Conservation (phyloP, 371 early-diverging fungal genomes). For the Mucor saturninus region DNA sequence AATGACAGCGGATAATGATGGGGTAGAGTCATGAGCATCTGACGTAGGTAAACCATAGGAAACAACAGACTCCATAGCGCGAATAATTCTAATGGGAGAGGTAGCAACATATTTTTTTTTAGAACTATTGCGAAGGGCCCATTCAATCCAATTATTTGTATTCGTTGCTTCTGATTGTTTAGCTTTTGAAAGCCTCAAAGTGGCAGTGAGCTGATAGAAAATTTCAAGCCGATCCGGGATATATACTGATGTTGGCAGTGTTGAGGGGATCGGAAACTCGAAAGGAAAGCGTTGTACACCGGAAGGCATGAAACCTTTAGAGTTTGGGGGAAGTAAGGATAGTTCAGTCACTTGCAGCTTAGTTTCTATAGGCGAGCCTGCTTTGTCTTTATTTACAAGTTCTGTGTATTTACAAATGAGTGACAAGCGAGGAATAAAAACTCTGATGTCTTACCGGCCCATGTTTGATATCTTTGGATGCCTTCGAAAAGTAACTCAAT, state of each 20-base stretch:
- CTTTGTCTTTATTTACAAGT: constrained; percentile 29
- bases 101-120: constrained; percentile 22
- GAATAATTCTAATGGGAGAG: constrained; percentile 29
- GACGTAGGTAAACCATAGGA: constrained; percentile 5
- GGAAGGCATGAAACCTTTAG: constrained; percentile 47
- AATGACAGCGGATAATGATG: not conserved
- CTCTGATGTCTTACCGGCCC: constrained; percentile 32
- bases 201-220: constrained; percentile 39
- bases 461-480: constrained; percentile 44
- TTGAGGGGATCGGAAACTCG: constrained; percentile 48
- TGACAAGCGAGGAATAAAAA: too few species aligned
- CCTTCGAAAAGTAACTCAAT: constrained; percentile 48
- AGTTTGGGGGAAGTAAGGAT: constrained; percentile 44
- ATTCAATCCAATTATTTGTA: constrained; percentile 18
- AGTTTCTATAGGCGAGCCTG: constrained; percentile 38
- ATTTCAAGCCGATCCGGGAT: constrained; percentile 43
- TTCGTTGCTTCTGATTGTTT: not conserved
- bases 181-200: constrained; percentile 20
- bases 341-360: constrained; percentile 44
- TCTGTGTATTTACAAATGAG: constrained; percentile 16
- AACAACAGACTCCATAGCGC: constrained; percentile 27
- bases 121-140: constrained; percentile 12
- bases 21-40: not conserved
- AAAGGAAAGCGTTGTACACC: constrained; percentile 52
- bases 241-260: constrained; percentile 35